A percentile compares a stretch with the other conserved stretches of the same genome.
Evolutionary conservation across 257 asterid species (phyloP).

Genomic region (Agastache rugosa): DNA sequence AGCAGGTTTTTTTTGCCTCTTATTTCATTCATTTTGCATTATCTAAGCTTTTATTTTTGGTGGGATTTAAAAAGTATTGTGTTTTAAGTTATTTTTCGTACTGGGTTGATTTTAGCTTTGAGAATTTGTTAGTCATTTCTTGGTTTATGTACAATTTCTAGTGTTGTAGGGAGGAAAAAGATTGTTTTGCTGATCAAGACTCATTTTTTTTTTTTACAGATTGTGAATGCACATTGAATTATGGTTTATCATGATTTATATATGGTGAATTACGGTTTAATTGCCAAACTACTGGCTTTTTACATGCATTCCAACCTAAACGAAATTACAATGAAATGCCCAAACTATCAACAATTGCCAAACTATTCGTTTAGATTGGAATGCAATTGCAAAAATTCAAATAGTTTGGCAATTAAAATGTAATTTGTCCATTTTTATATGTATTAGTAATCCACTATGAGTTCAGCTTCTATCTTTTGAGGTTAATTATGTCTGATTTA

Average conservation of each 20-base stretch:
- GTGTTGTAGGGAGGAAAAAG: neutral
- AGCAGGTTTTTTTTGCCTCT: constrained; percentile 37
- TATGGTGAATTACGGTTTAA: too few relatives aligned
- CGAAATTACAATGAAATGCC: too few relatives aligned
- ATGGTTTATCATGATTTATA: neutral
- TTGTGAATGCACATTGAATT: neutral
- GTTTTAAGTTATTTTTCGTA: too few relatives aligned
- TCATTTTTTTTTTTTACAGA: neutral
- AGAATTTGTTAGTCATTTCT: neutral
- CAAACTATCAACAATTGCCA: too few relatives aligned
- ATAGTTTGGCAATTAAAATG: too few relatives aligned
- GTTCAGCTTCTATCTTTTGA: neutral
- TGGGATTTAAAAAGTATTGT: neutral
- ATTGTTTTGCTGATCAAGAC: constrained; percentile 18
- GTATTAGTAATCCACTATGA: neutral
- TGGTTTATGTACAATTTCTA: neutral
- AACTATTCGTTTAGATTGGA: too few relatives aligned
- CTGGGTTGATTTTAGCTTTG: neutral
- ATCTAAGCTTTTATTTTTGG: neutral
- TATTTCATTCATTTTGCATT: neutral
- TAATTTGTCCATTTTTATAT: neutral
- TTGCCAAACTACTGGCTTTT: too few relatives aligned
- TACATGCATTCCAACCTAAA: too few relatives aligned
- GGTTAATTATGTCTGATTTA: neutral
- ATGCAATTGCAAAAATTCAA: too few relatives aligned